Base-by-base conservation (phyloP, 441 rosid species). In the Jatropha podagrica region DNA sequence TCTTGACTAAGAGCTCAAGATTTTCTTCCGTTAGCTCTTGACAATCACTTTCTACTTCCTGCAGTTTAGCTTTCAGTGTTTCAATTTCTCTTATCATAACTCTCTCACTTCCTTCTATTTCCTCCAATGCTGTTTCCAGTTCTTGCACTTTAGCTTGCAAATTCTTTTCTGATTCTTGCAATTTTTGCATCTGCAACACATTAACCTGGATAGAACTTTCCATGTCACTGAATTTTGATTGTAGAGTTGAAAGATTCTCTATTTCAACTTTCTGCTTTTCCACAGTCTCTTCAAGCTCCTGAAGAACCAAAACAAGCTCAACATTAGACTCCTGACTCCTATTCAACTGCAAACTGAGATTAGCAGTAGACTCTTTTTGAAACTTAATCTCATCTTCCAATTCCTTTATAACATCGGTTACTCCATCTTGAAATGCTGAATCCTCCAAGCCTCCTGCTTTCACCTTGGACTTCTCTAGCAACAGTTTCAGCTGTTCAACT, bases 21-120 rank as follows among this genome's bases (percentile, higher is more conserved):
- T 90, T 90, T 81, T 90, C 94, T 18, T 90, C 87, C 20, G 94
- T 90, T 73, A 88, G 81, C 86, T 90, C 94, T 66, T 82, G 81
- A 75, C 91, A 90, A 65, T 90, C 94, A 51, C 76, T 77, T 77
- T 88, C 92, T 48, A 86, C 81, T 76, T 88, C 94, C 78, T 79
- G 87, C 74, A 88, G 79, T 72, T 88, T 85, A 67, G 72, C 82
- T 77, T 81, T 82, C 41, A 88, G 78, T 9, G 63, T 79, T 67
- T 83, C 85, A 18, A 81, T 81, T 85, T 85, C 86, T 72, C 61
- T 78, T n/a, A 76, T 77, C 73, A 77, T 75, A 65, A 44, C 41
- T 23, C 55, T 72, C 17, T 77, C 75, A 51, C 67, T 42, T 40
- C 60, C 73, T 40, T 51, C 73, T 46, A 10, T 76, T 14, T 75